phyloP scores from a whole-genome alignment of 441 rosid species.

The Euphorbia corollata region DNA sequence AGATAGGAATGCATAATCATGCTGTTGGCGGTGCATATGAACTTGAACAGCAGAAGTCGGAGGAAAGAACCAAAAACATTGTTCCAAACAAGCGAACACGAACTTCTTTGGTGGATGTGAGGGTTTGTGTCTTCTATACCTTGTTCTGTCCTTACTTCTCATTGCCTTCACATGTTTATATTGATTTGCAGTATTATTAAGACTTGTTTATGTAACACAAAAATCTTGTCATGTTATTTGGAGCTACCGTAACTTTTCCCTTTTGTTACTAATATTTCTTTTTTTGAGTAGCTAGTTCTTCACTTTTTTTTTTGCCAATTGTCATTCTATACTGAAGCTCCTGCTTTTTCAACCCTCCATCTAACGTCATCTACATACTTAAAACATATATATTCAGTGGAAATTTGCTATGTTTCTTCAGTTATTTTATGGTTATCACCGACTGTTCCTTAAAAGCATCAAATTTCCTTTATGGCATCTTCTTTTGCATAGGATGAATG shows the following conservation, averaged over 20 bases:
- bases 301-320: not conserved
- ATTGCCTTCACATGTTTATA: not conserved
- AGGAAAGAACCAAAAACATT: constrained; percentile 58
- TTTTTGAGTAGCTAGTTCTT: too few relatives aligned
- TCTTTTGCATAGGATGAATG: not conserved
- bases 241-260: not conserved
- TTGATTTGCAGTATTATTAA: not conserved
- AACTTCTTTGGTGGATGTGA: constrained; percentile 74
- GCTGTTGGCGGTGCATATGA: constrained; percentile 52
- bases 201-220: not conserved
- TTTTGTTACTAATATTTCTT: not conserved
- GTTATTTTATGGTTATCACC: not conserved
- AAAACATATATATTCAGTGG: not conserved
- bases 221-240: not conserved
- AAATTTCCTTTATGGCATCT: not conserved
- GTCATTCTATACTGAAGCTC: not conserved
- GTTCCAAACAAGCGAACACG: constrained; percentile 88
- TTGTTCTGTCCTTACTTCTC: constrained; percentile 3
- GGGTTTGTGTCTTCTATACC: constrained; percentile 36
- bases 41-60: constrained; percentile 64
- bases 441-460: not conserved
- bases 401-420: not conserved
- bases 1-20: constrained; percentile 73
- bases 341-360: constrained; percentile 1
- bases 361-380: not conserved